phyloP scores from a whole-genome alignment of 176 grass and related monocot genomes.

The Saccharum spontaneum region DNA sequence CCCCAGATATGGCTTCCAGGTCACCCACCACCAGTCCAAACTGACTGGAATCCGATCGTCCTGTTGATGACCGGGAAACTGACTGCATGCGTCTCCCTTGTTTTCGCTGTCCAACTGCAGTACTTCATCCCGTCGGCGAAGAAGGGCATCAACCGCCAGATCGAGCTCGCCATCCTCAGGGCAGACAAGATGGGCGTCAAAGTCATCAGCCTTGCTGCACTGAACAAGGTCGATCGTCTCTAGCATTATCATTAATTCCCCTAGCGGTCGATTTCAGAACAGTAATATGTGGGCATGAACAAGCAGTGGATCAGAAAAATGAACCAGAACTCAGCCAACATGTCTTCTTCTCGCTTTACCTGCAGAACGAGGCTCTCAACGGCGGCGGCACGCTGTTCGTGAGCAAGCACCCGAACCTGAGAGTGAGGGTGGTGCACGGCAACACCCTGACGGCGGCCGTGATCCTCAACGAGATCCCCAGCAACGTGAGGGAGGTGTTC shows the following conservation, averaged over 20 bases:
- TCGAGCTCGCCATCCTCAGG: slow-evolving; percentile 83
- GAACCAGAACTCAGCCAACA: not conserved
- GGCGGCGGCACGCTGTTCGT: slow-evolving; percentile 87
- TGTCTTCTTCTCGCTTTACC: not conserved
- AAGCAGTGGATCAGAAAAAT: not conserved
- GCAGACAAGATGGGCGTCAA: slow-evolving; percentile 88
- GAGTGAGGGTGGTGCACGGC: slow-evolving; percentile 84
- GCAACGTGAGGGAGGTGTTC: slow-evolving; percentile 69
- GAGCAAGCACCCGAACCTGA: slow-evolving; percentile 62
- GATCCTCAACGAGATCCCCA: slow-evolving; percentile 81
- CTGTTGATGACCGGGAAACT: not conserved
- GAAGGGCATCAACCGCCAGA: slow-evolving; percentile 80
- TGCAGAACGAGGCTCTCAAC: slow-evolving; percentile 83
- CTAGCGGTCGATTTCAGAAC: not conserved
- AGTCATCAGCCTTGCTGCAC: slow-evolving; percentile 85
- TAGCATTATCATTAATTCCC: not conserved
- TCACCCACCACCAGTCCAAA: not conserved
- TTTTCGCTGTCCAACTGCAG: not conserved
- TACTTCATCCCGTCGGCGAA: slow-evolving; percentile 80
- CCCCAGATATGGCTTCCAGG: slow-evolving; percentile 86
- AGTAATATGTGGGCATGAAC: not conserved
- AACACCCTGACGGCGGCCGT: slow-evolving; percentile 96
- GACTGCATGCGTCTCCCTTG: not conserved
- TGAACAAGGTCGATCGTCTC: slow-evolving; percentile 65
- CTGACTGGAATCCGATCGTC: not conserved